phyloP scores from a whole-genome alignment of 345 rosid species.

The Rhizophora mangle region DNA sequence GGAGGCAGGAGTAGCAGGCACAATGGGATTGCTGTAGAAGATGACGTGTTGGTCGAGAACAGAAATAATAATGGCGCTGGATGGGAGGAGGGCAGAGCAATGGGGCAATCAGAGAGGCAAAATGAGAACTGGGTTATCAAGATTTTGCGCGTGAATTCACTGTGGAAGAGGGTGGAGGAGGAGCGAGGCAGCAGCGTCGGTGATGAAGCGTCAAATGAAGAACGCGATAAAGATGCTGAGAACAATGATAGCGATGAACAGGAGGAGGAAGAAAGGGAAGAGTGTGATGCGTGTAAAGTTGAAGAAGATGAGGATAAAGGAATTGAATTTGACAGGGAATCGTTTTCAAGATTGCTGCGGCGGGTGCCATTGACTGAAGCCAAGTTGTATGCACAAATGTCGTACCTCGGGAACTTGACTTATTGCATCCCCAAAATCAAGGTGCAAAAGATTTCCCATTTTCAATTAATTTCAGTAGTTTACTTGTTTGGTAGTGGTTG shows the following conservation, averaged over 20 bases:
- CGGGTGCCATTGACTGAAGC: slow-evolving; percentile 68
- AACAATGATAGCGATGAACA: neutral
- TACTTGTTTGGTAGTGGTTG: slow-evolving; percentile 1
- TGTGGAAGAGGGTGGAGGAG: slow-evolving; percentile 43
- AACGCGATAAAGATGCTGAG: slow-evolving; percentile 4
- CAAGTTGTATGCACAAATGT: slow-evolving; percentile 69
- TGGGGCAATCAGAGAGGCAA: slow-evolving; percentile 27
- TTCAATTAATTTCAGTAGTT: neutral
- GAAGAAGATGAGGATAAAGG: slow-evolving; percentile 35
- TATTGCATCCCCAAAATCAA: slow-evolving; percentile 70
- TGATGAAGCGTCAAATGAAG: slow-evolving; percentile 12
- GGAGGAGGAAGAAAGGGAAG: slow-evolving; percentile 32
- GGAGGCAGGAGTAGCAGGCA: slow-evolving; percentile 30
- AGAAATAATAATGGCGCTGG: slow-evolving; percentile 21
- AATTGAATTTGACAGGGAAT: slow-evolving; percentile 55
- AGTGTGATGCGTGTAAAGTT: slow-evolving; percentile 50
- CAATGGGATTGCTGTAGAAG: slow-evolving; percentile 57
- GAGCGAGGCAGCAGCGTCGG: slow-evolving; percentile 19
- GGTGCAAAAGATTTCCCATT: slow-evolving; percentile 29
- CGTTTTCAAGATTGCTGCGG: slow-evolving; percentile 65
- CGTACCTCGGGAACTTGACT: slow-evolving; percentile 73
- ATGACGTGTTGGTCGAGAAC: slow-evolving; percentile 44
- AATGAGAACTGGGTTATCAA: slow-evolving; percentile 80
- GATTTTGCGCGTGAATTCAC: slow-evolving; percentile 73
- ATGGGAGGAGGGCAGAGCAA: slow-evolving; percentile 19